Evolutionary conservation across 2,329 filamentous ascomycete species (phyloP), one percentile per base, ranked within the genome.

Genomic region (Aspergillus chevalieri): DNA sequence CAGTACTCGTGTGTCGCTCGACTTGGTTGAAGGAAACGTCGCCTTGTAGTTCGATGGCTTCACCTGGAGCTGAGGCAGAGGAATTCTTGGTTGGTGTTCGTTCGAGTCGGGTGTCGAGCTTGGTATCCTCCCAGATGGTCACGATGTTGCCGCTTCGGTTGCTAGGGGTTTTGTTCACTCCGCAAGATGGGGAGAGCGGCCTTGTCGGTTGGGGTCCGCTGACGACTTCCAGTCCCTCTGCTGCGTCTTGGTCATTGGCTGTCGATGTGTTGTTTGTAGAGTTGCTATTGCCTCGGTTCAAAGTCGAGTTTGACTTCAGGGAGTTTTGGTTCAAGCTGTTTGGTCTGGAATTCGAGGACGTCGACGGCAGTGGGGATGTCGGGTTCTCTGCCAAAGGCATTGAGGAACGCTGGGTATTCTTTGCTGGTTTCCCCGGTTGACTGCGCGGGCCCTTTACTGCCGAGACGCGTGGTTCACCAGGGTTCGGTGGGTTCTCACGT

Each of bases 51-150:
- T 56, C 53, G 14, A 49, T 47, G 2, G 53, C 41, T 26, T 56
- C 47, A 34, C 57, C 30, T 49, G 43, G 15, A 42, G 57, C 10
- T 51, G 53, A 48, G 46, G 55, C 22, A 30, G 54, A 33, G 50
- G 62, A 30, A 39, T 47, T 46, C n/a, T 52, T 53, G 48, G 48
- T 57, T 50, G 44, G 28, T 10, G 34, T 51, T 43, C n/a, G 44
- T 34, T 21, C 56, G 7, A 58, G 49, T 33, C 56, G 59, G 22
- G 53, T 57, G 47, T 72, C 70, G 10, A 30, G 9, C 4, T 41
- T 41, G 2, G 15, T 41, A 12, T 41, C 38, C 57, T 73, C 70
- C 64, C 68, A 73, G 44, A 73, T 72, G 1, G 65, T 66, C 7
- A 69, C 60, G 8, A 59, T 58, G 17, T 58, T 55, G n/a, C 61